A percentile compares a stretch with the other conserved stretches of the same genome.
phyloP scores from a whole-genome alignment of 805 yeast genomes.

The Phaffomyces antillensis region DNA sequence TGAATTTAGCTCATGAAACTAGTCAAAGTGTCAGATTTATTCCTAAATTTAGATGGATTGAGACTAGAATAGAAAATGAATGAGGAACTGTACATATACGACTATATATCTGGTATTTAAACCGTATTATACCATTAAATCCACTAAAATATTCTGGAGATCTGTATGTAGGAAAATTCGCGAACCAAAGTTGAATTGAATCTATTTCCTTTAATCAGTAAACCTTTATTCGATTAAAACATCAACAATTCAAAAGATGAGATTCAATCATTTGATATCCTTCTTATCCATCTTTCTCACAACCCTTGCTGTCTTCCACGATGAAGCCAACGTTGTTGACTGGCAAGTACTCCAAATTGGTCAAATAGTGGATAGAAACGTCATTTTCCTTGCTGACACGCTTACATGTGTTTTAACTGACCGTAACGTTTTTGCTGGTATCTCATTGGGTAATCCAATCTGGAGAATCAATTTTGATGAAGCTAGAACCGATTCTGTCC shows the following conservation, averaged over 20 bases:
- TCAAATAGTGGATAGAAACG: constrained; percentile 19
- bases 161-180: no score
- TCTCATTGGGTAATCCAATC: constrained; percentile 26
- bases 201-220: no score
- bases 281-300: no score
- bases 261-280: no score
- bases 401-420: constrained; percentile 24
- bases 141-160: no score
- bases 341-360: constrained; percentile 48
- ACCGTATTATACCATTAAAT: no score
- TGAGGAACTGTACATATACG: no score
- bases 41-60: constrained; percentile 18
- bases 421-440: constrained; percentile 25
- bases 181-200: no score
- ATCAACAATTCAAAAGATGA: no score
- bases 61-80: background rate
- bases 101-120: no score
- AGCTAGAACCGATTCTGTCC: constrained; percentile 12
- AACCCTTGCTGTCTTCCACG: constrained; percentile 29
- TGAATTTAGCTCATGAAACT: constrained; percentile 15
- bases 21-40: constrained; percentile 18
- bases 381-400: constrained; percentile 12
- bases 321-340: constrained; percentile 48
- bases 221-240: no score
- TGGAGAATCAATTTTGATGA: constrained; percentile 27